Base-by-base conservation (phyloP, 345 rosid genomes). In the Raphanus sativus region DNA sequence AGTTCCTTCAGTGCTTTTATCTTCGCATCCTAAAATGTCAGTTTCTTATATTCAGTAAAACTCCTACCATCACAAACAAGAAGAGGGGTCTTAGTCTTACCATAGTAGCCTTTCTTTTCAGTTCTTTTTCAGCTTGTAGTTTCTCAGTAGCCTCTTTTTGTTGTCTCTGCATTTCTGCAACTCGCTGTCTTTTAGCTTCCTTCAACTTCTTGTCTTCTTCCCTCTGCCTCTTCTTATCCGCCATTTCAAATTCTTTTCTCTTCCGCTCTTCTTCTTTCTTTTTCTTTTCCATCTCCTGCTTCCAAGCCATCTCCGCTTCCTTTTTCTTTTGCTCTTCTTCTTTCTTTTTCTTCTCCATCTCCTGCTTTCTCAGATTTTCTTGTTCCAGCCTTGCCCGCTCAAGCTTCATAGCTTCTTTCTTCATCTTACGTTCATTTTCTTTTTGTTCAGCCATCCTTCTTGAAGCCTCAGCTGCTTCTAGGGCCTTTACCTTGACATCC, bases 391-490 rank as follows among this genome's bases (percentile, higher is more conserved):
- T 93, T 62, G 90, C 96, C 36, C 98, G 86, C 83, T 90, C 93
- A 74, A 86, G 76, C 81, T 87, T 91, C 85, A 87, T 34, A 73
- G 96, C 96, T 71, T 91, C 97, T 84, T 88, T 96, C 84, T 88
- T 87, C 86, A 86, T 76, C 85, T 85, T 93, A 8, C 96, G 86
- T 52, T 96, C 96, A 80, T 87, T 86, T 75, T 96, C 98, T 82
- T 85, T 93, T 83, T 89, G 86, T 84, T 90, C 93, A 36, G 89
- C 93, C 78, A 87, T 87, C 70, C 91, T 88, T 80, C 84, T 91
- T 34, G 94, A 89, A 74, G 89, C 93, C 82, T 86, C 96, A 74
- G 99, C 97, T 80, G 89, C 92, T 84, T 86, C 97, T 67, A 95
- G 83, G 65, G 99, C 90, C 81, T 87, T 93, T 81, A 95, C 97